A percentile compares a stretch with the other conserved stretches of the same genome.
These are phyloP conservation scores for Recurvomyces mirabilis DNA, from an alignment of 495 filamentous ascomycete species.

Conservation along the genomic window DNA sequence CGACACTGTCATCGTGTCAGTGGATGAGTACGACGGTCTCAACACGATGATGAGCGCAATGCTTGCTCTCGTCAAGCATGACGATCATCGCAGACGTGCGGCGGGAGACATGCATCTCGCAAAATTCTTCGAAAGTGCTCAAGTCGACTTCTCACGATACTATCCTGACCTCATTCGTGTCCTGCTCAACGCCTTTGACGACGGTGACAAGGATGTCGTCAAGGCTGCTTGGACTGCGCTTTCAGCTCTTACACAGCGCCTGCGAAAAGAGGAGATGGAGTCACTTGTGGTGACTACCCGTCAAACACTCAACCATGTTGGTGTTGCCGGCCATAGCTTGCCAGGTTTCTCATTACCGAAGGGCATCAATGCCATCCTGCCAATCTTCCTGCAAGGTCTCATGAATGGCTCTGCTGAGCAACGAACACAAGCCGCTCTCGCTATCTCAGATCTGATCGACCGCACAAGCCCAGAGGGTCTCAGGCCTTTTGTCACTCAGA, in stretches of 20 bases:
- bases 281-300: conserved; percentile 77
- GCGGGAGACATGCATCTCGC: conserved; percentile 69
- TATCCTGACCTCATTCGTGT: conserved; percentile 86
- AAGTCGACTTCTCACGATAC: conserved; percentile 86
- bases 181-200: conserved; percentile 83
- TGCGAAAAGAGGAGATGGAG: conserved; percentile 98
- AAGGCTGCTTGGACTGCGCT: conserved; percentile 88
- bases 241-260: conserved; percentile 70
- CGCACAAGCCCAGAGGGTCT: conserved; percentile 72
- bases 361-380: conserved; percentile 91
- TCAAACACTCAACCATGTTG: conserved; percentile 73
- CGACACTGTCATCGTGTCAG: conserved; percentile 76
- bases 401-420: conserved; percentile 93
- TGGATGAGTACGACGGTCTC: conserved; percentile 91
- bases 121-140: conserved; percentile 73
- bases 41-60: conserved; percentile 92
- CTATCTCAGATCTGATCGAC: conserved; percentile 91
- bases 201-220: conserved; percentile 70
- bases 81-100: conserved; percentile 75
- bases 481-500: conserved; percentile 90
- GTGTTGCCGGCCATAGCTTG: conserved; percentile 72
- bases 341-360: conserved; percentile 88
- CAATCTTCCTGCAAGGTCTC: conserved; percentile 93
- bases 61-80: conserved; percentile 74
- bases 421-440: conserved; percentile 79